phyloP scores from a whole-genome alignment of 2,329 filamentous ascomycete species.

The Sclerotinia borealis region DNA sequence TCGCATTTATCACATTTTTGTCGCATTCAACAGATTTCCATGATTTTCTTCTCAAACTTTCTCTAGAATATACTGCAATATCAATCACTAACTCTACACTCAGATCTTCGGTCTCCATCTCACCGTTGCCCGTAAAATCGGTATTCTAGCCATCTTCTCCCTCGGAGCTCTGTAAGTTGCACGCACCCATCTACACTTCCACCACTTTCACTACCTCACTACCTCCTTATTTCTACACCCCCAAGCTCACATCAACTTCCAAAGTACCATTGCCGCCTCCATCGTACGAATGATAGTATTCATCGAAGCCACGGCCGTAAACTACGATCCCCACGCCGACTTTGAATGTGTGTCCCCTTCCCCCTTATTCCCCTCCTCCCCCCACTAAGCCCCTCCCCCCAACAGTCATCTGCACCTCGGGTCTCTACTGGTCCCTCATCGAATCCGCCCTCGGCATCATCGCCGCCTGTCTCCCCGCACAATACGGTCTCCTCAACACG shows the following conservation, averaged over 20 bases:
- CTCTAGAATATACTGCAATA: background rate
- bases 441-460: constrained; percentile 9
- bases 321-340: constrained; percentile 8
- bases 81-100: background rate
- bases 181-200: background rate
- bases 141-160: constrained; percentile 7
- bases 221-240: too few relatives aligned
- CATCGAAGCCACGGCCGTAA: background rate
- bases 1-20: background rate
- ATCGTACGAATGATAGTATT: constrained; percentile 8
- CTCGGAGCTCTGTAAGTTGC: constrained; percentile 5
- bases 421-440: constrained; percentile 7
- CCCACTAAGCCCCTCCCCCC: too few relatives aligned
- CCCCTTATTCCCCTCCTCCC: too few relatives aligned
- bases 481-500: constrained; percentile 7
- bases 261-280: constrained; percentile 9
- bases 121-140: background rate
- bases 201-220: accelerated
- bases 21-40: background rate
- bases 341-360: background rate
- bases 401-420: background rate
- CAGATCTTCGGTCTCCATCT: constrained; percentile 2
- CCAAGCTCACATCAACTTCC: background rate
- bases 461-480: constrained; percentile 4
- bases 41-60: background rate